Base-by-base conservation (phyloP, 345 rosid genomes). In the Acer saccharum region DNA sequence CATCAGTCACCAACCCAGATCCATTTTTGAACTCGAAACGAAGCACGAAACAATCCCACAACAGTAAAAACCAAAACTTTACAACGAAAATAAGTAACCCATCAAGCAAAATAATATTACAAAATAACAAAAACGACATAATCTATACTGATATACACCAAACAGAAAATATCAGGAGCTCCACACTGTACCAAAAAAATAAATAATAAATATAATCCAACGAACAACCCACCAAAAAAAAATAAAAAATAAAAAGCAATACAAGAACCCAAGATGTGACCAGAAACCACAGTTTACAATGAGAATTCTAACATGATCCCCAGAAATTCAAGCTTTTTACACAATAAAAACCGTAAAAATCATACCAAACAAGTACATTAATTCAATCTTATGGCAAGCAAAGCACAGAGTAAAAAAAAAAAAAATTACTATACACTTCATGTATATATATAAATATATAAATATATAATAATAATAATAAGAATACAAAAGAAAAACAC, bases 281-380 rank as follows among this genome's bases (percentile, higher is more conserved):
- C 77, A 62, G 65, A 43, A 66, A 72, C 64, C 17, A 48, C 50
- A 14, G 58, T 77, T 62, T n/a, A 55, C 1, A 60, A 77, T 74
- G 57, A 66, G 68, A 87, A 79, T 79, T 79, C 83, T 72, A 21
- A 73, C 65, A 84, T 73, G 89, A 82, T 74, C 84, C 75, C 48
- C 50, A 54, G 21, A 60, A 68, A 83, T 60, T 69, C 62, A 3
- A 44, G 41, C n/a, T 39, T 39, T 77, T 65, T 12, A 29, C 25
- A 21, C 71, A 20, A 63, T 27, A 69, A 65, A 68, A 62, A 65
- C 73, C 77, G 50, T 73, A 21, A 62, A 72, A 72, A 54, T 60
- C 76, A 71, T 54, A 73, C 13, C 13, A 25, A 25, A 66, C 8
- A 70, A 64, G 57, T 74, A 50, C 83, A 81, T 77, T 75, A 71